Conservation (phyloP, 2,329 filamentous ascomycete genomes). For the Epichloe bromicola region DNA sequence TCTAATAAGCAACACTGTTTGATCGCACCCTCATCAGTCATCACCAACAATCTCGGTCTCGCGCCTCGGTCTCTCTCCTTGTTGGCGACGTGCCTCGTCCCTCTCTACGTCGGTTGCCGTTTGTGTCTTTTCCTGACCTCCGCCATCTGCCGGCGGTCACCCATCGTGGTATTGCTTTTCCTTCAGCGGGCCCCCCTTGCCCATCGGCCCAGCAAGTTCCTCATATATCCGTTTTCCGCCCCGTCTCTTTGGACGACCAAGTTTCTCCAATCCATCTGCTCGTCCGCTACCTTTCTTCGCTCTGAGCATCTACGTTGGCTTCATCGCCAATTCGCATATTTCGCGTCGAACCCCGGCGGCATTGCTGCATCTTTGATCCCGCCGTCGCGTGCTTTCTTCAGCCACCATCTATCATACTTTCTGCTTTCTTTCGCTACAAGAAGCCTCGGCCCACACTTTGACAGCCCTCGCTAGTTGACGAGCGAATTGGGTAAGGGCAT, state of each 20-base stretch:
- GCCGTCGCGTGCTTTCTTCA: not conserved
- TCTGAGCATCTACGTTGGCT: not conserved
- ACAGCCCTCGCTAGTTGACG: not conserved
- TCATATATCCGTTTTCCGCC: conserved; percentile 17
- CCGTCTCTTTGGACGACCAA: conserved; percentile 5
- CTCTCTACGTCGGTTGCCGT: conserved; percentile 1
- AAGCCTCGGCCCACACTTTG: not conserved
- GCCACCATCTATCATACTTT: not conserved
- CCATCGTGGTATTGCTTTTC: conserved; percentile 3
- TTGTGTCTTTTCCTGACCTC: conserved; percentile 4
- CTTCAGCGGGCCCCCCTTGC: conserved; percentile 1
- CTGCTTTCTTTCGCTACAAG: not conserved
- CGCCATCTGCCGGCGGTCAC: conserved; percentile 4
- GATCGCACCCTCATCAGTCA: conserved; percentile 1
- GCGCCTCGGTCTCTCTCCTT: not conserved
- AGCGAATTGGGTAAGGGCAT: not conserved
- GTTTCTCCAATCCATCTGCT: not conserved
- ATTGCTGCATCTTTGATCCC: not conserved
- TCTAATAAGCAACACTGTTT: conserved; percentile 6
- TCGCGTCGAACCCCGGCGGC: not conserved
- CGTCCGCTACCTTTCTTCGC: not conserved
- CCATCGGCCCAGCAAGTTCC: conserved; percentile 8
- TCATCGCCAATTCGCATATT: not conserved
- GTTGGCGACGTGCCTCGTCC: too few relatives aligned
- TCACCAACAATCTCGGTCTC: conserved; percentile 1